phyloP scores from a whole-genome alignment of 805 yeast genomes.

The Saccharomyces paradoxus region DNA sequence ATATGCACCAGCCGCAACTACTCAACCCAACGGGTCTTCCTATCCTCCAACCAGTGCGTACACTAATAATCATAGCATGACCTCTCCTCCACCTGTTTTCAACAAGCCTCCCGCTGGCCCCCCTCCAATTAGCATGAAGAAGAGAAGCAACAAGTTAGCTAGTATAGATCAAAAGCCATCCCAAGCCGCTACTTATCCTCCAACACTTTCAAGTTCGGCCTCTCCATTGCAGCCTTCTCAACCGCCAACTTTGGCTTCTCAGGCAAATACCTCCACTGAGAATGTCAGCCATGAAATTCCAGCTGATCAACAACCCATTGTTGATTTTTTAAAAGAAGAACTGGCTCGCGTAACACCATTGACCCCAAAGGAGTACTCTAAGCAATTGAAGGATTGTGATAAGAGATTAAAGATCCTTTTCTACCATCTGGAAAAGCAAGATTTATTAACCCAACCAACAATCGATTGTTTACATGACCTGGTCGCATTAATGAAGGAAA shows the following conservation, averaged over 20 bases:
- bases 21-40: slow-evolving; percentile 1
- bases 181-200: slow-evolving; percentile 6
- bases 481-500: slow-evolving; percentile 40
- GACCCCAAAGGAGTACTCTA: slow-evolving; percentile 64
- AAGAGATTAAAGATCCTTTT: slow-evolving; percentile 70
- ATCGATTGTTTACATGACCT: slow-evolving; percentile 46
- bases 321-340: slow-evolving; percentile 44
- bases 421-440: slow-evolving; percentile 70
- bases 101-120: slow-evolving; percentile 27
- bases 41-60: not conserved
- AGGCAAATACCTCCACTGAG: slow-evolving; percentile 3
- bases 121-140: slow-evolving; percentile 25
- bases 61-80: not conserved
- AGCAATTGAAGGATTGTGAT: slow-evolving; percentile 73
- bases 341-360: slow-evolving; percentile 58
- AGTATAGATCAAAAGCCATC: slow-evolving; percentile 6
- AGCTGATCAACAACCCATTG: slow-evolving; percentile 48
- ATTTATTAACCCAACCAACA: slow-evolving; percentile 50
- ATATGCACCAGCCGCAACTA: slow-evolving; percentile 29
- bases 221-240: slow-evolving; percentile 12
- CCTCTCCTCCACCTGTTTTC: slow-evolving; percentile 9
- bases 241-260: slow-evolving; percentile 22
- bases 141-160: slow-evolving; percentile 13
- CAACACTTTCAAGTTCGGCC: slow-evolving; percentile 23
- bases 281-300: slow-evolving; percentile 43